Base-by-base conservation (phyloP, 2,329 filamentous ascomycete species). In the Calonectria crousiana region DNA sequence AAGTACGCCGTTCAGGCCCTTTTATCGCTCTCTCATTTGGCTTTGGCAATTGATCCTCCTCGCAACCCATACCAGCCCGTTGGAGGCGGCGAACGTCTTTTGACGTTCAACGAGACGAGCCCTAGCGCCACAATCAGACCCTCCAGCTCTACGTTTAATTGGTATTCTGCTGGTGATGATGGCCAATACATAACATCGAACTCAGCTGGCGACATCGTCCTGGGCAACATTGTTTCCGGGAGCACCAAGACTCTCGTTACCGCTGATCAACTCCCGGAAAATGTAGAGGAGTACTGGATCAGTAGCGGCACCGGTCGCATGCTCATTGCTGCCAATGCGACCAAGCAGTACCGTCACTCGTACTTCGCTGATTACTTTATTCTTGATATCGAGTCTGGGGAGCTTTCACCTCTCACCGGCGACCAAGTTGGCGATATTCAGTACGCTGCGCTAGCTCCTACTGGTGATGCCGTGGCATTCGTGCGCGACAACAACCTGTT, bases 301-400 rank as follows among this genome's bases (percentile, higher is more conserved):
- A 91, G 90, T 51, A 84, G 90, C 2, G 91, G 93, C 78, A 86
- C 89, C 9, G 88, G 87, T 28, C 88, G 89, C 68, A 88, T 94
- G 0, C 84, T 94, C 23, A 91, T 92, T 84, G 87, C 92, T 1
- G 88, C 90, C 69, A 94, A 94, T 79, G 89, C 91, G 81, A 94
- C 91, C 18, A 93, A 93, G 83, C 89, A 93, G 81, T 94, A 94
- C 79, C 90, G 93, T 1, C 85, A 93, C 83, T 93, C 92, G 8
- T 94, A 92, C 83, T 92, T 92, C 80, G 90, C 92, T 41, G 89
- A 94, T 81, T 94, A 94, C 82, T 88, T 90, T 56, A 84, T 94
- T 26, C 88, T 92, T 60, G 90, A 94, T 75, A 88, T 93, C 14
- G 86, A 86, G n/a, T 89, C 88, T 0, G 91, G 91, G 30, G 82